Conservation (phyloP, 2,329 filamentous ascomycete species). For the Westerdykella ornata region DNA sequence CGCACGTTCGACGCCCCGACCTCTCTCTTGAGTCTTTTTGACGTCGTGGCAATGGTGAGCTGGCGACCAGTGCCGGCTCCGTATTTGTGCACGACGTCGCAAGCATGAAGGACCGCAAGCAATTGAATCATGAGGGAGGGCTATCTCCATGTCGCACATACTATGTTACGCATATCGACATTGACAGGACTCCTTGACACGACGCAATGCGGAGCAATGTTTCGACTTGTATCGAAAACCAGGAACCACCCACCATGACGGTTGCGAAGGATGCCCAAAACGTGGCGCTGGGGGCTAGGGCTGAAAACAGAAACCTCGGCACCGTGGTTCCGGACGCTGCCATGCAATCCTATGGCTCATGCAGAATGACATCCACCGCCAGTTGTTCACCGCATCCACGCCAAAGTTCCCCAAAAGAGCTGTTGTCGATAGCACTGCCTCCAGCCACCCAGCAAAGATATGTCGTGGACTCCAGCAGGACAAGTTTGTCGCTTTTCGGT, state of each 20-base stretch:
- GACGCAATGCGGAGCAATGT: no score
- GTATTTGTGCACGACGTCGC: not conserved
- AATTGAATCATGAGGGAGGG: no score
- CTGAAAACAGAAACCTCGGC: constrained; percentile 20
- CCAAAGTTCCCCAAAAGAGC: not conserved
- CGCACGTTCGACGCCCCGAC: not conserved
- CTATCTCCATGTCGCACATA: no score
- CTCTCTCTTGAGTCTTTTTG: not conserved
- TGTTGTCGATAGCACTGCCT: constrained; percentile 11
- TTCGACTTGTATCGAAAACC: constrained; percentile 2
- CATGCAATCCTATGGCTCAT: constrained; percentile 14
- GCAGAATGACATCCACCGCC: constrained; percentile 28
- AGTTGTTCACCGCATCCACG: constrained; percentile 26
- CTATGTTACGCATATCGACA: no score
- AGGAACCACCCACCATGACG: constrained; percentile 22
- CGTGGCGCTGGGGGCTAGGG: constrained; percentile 20
- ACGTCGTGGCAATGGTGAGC: not conserved
- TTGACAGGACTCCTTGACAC: no score
- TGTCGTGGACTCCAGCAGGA: no score
- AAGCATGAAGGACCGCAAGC: no score
- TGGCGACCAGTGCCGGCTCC: not conserved
- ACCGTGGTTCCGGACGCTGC: constrained; percentile 14
- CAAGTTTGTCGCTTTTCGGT: no score
- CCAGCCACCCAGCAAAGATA: not conserved
- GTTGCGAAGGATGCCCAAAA: constrained; percentile 20